Conservation (phyloP, 176 grass and related monocot genomes). For the Secale cereale region DNA sequence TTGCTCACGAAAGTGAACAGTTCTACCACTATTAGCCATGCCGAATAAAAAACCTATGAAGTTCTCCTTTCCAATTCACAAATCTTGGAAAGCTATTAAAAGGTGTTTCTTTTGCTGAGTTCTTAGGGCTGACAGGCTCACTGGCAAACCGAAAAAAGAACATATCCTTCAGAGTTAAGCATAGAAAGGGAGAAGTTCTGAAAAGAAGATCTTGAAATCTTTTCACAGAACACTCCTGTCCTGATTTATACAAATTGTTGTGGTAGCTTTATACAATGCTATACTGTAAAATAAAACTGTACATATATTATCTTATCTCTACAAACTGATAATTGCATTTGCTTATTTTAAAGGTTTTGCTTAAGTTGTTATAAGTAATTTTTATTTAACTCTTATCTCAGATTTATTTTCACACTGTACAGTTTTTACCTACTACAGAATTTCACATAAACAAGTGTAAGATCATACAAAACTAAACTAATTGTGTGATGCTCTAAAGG, state of each 20-base stretch:
- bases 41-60: not conserved
- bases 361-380: not conserved
- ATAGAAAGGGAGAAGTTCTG: not conserved
- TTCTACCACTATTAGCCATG: not conserved
- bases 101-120: not conserved
- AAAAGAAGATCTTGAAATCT: not conserved
- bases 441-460: slow-evolving; percentile 6
- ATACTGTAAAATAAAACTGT: not conserved
- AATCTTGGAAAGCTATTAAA: not conserved
- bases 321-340: slow-evolving; percentile 22
- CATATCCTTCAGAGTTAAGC: not conserved
- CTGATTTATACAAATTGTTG: not conserved
- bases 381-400: not conserved
- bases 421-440: not conserved
- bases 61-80: not conserved
- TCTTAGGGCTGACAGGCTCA: not conserved
- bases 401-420: not conserved
- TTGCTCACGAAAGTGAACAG: not conserved
- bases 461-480: not conserved
- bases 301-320: not conserved
- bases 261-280: not conserved
- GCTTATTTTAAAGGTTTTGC: not conserved
- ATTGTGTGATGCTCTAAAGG: not conserved
- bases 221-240: not conserved
- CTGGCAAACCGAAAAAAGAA: not conserved